Conservation (phyloP, 208 protist genomes). For the Crithidia sp. region DNA sequence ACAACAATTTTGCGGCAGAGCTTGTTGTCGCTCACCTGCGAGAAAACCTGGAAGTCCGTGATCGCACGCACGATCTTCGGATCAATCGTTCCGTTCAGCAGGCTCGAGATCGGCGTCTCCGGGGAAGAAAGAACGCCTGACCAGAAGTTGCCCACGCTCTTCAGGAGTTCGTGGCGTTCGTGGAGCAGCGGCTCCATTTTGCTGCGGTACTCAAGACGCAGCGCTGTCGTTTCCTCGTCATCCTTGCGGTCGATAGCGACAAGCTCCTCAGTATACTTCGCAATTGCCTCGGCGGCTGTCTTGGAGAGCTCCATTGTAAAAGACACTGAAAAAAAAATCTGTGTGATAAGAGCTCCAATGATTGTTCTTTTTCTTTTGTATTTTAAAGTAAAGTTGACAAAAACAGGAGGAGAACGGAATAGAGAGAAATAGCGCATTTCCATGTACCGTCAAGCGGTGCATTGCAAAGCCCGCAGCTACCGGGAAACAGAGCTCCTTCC, state of each 20-base stretch:
- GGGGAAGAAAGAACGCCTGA: conserved; percentile 46
- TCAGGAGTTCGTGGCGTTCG: conserved; percentile 54
- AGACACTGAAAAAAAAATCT: conserved; percentile 18
- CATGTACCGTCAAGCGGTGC: no score
- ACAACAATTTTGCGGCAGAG: conserved; percentile 59
- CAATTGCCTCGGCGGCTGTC: conserved; percentile 34
- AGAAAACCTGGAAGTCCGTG: conserved; percentile 59
- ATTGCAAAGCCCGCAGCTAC: no score
- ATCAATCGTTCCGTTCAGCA: conserved; percentile 81
- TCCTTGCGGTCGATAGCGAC: conserved; percentile 39
- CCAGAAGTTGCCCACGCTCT: conserved; percentile 66
- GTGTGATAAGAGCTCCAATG: neutral
- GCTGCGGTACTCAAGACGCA: conserved; percentile 43
- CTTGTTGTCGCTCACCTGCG: conserved; percentile 41
- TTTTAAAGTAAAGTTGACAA: neutral
- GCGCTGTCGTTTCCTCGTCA: conserved; percentile 29
- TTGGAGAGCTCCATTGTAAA: conserved; percentile 31
- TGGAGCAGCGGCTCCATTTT: conserved; percentile 68
- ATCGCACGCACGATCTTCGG: conserved; percentile 81
- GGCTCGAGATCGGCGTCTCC: conserved; percentile 40
- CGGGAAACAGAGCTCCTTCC: no score
- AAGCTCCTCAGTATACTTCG: conserved; percentile 45
- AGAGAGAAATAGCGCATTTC: no score
- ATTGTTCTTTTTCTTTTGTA: neutral
- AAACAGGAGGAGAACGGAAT: no score